phyloP scores from a whole-genome alignment of 1,139 yeast species.

The Lodderomyces metapsilosis region DNA sequence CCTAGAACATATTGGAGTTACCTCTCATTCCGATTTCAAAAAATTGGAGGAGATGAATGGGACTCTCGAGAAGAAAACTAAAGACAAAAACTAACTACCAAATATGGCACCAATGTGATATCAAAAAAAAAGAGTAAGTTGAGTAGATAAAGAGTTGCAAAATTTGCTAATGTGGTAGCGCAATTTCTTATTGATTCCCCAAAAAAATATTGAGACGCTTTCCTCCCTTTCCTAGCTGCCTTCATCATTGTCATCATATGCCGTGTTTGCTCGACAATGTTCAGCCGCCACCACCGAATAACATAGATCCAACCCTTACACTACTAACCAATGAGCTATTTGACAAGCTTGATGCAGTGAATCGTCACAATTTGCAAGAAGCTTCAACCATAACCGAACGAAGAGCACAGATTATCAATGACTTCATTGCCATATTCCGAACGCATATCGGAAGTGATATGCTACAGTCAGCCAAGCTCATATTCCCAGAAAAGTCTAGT shows the following conservation, averaged over 20 bases:
- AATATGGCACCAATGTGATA: too few relatives aligned
- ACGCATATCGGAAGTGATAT: conserved; percentile 67
- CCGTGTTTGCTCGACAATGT: conserved; percentile 10
- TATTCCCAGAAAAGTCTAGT: conserved; percentile 61
- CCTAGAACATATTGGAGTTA: not conserved
- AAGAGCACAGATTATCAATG: conserved; percentile 32
- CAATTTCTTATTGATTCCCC: too few relatives aligned
- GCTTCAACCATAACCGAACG: conserved; percentile 28
- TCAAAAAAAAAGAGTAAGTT: too few relatives aligned
- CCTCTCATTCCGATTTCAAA: not conserved
- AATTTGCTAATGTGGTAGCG: too few relatives aligned
- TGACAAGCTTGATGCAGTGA: conserved; percentile 31
- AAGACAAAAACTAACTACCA: too few relatives aligned
- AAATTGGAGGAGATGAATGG: too few relatives aligned
- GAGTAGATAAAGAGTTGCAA: too few relatives aligned
- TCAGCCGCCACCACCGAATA: conserved; percentile 18
- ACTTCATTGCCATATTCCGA: conserved; percentile 62
- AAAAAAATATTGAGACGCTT: too few relatives aligned
- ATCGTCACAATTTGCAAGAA: conserved; percentile 24
- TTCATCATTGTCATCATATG: not conserved
- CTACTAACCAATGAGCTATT: conserved; percentile 34
- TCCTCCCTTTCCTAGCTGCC: too few relatives aligned
- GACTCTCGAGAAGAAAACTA: too few relatives aligned
- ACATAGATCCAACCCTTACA: conserved; percentile 26
- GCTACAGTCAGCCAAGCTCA: conserved; percentile 62